Percentiles rank a stretch among this genome's conserved stretches.
Evolutionary conservation across 2,329 filamentous ascomycete genomes (phyloP).

Genomic region (Mycocentrospora acerina): DNA sequence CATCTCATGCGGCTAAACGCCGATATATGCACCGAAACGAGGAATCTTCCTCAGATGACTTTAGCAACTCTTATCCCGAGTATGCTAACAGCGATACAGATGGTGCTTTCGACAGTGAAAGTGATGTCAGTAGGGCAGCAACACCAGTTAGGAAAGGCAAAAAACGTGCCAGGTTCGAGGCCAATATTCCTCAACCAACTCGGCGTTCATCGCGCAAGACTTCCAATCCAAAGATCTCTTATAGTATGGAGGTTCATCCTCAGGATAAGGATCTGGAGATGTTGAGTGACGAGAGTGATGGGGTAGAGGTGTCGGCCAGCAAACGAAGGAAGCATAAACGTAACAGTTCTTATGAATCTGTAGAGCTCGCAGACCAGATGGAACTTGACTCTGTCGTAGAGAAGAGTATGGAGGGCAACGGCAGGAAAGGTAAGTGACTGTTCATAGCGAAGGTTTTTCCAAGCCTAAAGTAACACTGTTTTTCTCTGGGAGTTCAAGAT

Average conservation of each 20-base stretch:
- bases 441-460: too few species aligned
- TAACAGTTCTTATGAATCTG: too few species aligned
- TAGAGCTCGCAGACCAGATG: too few species aligned
- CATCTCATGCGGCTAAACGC: conserved; percentile 29
- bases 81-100: conserved; percentile 3
- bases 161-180: conserved; percentile 8
- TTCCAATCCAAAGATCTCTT: conserved; percentile 16
- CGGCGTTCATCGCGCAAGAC: conserved; percentile 29
- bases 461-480: too few species aligned
- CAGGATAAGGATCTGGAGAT: conserved; percentile 26
- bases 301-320: not conserved
- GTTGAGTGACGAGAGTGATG: conserved; percentile 6
- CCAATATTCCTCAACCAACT: conserved; percentile 5
- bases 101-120: conserved; percentile 6
- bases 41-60: conserved; percentile 1
- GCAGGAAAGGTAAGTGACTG: too few species aligned
- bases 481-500: too few species aligned
- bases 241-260: conserved; percentile 31
- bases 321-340: not conserved
- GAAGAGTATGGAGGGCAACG: too few species aligned
- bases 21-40: conserved; percentile 22
- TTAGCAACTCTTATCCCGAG: conserved; percentile 3
- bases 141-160: conserved; percentile 6
- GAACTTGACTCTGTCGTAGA: too few species aligned
- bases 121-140: conserved; percentile 4